phyloP scores from a whole-genome alignment of 345 rosid species.

The Salix udensis region DNA sequence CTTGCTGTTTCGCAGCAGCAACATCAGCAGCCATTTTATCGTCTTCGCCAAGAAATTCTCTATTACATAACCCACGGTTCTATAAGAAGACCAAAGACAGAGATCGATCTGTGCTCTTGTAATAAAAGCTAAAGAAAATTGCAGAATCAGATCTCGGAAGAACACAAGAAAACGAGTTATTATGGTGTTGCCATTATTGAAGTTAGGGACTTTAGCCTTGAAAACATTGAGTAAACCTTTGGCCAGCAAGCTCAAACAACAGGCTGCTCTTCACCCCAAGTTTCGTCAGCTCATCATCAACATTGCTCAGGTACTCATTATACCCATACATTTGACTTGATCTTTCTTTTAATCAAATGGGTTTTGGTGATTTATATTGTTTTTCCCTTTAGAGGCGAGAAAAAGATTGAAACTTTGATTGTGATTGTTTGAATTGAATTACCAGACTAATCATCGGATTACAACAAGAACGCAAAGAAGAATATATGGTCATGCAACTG shows the following conservation, averaged over 20 bases:
- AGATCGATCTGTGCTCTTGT: no score
- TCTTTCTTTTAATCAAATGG: no score
- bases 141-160: constrained; percentile 6
- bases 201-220: constrained; percentile 65
- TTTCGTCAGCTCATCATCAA: constrained; percentile 65
- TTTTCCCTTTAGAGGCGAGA: no score
- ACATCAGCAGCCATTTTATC: constrained; percentile 1
- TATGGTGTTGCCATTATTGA: constrained; percentile 70
- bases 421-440: background rate
- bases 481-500: constrained; percentile 69
- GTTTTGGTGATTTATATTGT: no score
- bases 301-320: constrained; percentile 60
- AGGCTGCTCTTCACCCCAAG: constrained; percentile 67
- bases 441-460: constrained; percentile 69
- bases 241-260: constrained; percentile 71
- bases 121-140: no score
- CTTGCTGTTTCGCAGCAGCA: background rate
- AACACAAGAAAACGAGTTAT: background rate
- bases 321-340: background rate
- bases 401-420: background rate
- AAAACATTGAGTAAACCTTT: constrained; percentile 75
- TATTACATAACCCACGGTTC: background rate
- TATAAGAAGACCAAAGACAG: no score
- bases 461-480: constrained; percentile 79
- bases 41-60: constrained; percentile 9